Percentiles rank a stretch among this genome's conserved stretches.
These are phyloP conservation scores for Calonectria hongkongensis DNA, from an alignment of 2,329 filamentous ascomycete species.

Conservation along the genomic window DNA sequence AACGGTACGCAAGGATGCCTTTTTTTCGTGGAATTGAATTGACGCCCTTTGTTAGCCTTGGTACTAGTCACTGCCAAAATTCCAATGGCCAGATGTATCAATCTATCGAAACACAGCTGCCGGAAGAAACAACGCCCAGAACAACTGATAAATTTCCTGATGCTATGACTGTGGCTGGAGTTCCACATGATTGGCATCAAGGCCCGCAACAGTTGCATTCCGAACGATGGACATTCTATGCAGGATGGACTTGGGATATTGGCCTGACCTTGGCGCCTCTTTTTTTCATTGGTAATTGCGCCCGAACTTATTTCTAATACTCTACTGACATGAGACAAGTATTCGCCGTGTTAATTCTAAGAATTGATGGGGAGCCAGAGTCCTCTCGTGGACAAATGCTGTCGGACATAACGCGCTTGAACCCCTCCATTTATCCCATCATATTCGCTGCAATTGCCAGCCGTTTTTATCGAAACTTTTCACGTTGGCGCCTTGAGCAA, in stretches of 20 bases:
- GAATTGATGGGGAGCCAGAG: not conserved
- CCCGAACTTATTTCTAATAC: too few relatives aligned
- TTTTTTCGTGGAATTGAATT: too few relatives aligned
- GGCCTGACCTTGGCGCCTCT: not conserved
- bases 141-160: too few relatives aligned
- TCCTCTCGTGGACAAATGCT: slow-evolving; percentile 8
- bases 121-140: too few relatives aligned
- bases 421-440: slow-evolving; percentile 39
- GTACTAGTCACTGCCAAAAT: too few relatives aligned
- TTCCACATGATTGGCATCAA: too few relatives aligned
- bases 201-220: too few relatives aligned
- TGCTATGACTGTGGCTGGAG: too few relatives aligned
- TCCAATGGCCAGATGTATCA: too few relatives aligned
- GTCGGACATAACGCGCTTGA: not conserved
- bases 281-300: slow-evolving; percentile 18
- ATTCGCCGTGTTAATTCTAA: not conserved
- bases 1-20: too few relatives aligned
- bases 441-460: slow-evolving; percentile 36
- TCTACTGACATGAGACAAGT: not conserved
- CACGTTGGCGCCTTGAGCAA: slow-evolving; percentile 37
- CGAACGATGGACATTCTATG: not conserved
- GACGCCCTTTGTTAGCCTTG: too few relatives aligned
- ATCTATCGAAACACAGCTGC: too few relatives aligned
- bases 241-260: slow-evolving; percentile 20
- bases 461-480: slow-evolving; percentile 38